These are phyloP conservation scores for Botryotinia convoluta DNA, from an alignment of 2,329 filamentous ascomycete genomes.

Conservation along the genomic window DNA sequence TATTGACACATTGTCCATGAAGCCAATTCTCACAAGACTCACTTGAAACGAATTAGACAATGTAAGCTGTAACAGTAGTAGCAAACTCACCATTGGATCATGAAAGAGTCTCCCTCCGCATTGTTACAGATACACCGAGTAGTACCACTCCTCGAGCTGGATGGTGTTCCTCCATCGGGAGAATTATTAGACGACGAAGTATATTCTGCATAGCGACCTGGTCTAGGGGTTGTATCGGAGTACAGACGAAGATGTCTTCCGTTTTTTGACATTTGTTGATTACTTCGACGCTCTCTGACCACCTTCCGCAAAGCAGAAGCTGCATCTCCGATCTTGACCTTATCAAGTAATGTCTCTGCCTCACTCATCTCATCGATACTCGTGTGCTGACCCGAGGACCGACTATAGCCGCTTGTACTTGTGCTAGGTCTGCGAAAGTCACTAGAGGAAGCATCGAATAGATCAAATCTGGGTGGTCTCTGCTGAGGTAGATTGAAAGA, in stretches of 20 bases:
- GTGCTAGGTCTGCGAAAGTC: conserved; percentile 29
- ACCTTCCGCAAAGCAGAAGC: conserved; percentile 59
- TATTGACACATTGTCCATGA: conserved; percentile 61
- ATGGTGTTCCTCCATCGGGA: conserved; percentile 48
- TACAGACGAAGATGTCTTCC: conserved; percentile 30
- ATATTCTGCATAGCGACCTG: conserved; percentile 30
- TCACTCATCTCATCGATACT: conserved; percentile 50
- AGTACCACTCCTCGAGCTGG: conserved; percentile 37
- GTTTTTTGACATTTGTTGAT: conserved; percentile 27
- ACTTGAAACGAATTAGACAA: conserved; percentile 27
- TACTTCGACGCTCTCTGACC: conserved; percentile 34
- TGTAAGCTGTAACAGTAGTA: not conserved
- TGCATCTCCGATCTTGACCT: conserved; percentile 52
- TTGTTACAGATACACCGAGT: conserved; percentile 57
- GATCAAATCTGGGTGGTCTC: conserved; percentile 27
- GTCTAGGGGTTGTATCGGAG: conserved; percentile 26
- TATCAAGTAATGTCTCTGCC: conserved; percentile 55
- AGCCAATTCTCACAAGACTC: conserved; percentile 65
- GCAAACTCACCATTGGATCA: conserved; percentile 60
- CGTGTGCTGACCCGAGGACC: conserved; percentile 35
- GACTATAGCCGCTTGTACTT: conserved; percentile 33
- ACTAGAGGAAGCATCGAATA: conserved; percentile 29
- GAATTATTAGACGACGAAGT: conserved; percentile 48
- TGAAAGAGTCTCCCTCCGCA: conserved; percentile 48
- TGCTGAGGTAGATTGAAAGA: conserved; percentile 46